Evolutionary conservation across 2,329 filamentous ascomycete species (phyloP).

Genomic region (Venturia pyrina): DNA sequence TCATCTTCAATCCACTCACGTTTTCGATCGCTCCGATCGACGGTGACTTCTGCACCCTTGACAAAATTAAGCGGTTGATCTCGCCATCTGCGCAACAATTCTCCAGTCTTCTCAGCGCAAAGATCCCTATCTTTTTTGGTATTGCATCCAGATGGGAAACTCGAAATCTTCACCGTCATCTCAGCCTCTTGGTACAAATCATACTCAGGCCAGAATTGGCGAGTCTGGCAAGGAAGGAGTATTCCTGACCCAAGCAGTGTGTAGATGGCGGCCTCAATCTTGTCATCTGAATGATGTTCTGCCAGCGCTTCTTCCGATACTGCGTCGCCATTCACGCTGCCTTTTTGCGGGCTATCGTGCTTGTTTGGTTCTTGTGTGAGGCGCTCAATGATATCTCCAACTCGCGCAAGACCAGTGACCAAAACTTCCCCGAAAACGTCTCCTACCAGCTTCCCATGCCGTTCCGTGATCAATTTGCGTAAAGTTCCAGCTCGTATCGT

Average conservation of each 20-base stretch:
- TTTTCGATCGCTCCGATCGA: neutral
- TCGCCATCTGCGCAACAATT: slow-evolving; percentile 25
- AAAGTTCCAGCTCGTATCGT: slow-evolving; percentile 75
- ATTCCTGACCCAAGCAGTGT: slow-evolving; percentile 54
- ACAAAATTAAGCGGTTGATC: neutral
- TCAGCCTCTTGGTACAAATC: slow-evolving; percentile 51
- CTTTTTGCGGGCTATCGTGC: slow-evolving; percentile 18
- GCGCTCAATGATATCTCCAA: slow-evolving; percentile 56
- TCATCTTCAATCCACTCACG: neutral
- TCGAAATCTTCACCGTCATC: slow-evolving; percentile 46
- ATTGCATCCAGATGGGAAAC: slow-evolving; percentile 44
- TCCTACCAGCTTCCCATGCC: slow-evolving; percentile 65
- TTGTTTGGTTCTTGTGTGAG: slow-evolving; percentile 14
- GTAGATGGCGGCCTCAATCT: slow-evolving; percentile 27
- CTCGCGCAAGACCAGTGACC: slow-evolving; percentile 64
- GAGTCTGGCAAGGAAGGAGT: slow-evolving; percentile 49
- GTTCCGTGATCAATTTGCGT: slow-evolving; percentile 60
- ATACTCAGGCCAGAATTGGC: slow-evolving; percentile 43
- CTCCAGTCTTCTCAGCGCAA: slow-evolving; percentile 46
- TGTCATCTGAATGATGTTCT: slow-evolving; percentile 17
- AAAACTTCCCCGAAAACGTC: slow-evolving; percentile 67
- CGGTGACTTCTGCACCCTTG: neutral
- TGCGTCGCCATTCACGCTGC: slow-evolving; percentile 13
- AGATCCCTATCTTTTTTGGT: slow-evolving; percentile 58
- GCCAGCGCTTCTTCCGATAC: slow-evolving; percentile 18